phyloP scores from a whole-genome alignment of 805 yeast species.

The Starmerella powellii region DNA sequence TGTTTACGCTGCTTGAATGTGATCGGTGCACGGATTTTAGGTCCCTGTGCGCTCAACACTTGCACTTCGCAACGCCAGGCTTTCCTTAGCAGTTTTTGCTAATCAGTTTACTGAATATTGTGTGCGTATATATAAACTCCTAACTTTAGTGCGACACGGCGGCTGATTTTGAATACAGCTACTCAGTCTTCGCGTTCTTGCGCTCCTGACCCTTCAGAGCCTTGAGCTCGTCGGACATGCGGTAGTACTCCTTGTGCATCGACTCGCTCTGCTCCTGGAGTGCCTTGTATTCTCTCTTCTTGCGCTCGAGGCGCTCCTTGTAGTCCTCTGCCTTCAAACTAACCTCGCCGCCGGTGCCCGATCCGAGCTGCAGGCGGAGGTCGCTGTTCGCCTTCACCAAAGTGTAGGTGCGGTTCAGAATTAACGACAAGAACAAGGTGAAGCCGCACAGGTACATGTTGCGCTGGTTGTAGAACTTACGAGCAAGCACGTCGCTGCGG shows the following conservation, averaged over 20 bases:
- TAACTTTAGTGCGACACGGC: too few species aligned
- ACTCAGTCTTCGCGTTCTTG: not conserved
- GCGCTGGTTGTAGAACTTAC: slow-evolving; percentile 91
- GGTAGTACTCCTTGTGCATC: slow-evolving; percentile 53
- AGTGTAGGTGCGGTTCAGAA: slow-evolving; percentile 71
- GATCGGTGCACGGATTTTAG: too few species aligned
- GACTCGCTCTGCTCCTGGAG: slow-evolving; percentile 63
- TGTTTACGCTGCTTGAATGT: too few species aligned
- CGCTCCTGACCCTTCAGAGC: slow-evolving; percentile 16
- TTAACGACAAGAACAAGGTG: slow-evolving; percentile 77
- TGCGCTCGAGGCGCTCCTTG: slow-evolving; percentile 41
- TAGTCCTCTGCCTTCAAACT: slow-evolving; percentile 37
- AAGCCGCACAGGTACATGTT: slow-evolving; percentile 93
- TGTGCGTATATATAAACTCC: too few species aligned
- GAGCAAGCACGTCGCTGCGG: slow-evolving; percentile 74
- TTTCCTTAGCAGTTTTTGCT: too few species aligned
- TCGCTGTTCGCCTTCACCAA: slow-evolving; percentile 55
- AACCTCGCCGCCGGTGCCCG: slow-evolving; percentile 42
- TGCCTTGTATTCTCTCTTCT: slow-evolving; percentile 51
- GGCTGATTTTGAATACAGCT: not conserved
- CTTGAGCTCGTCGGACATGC: slow-evolving; percentile 31
- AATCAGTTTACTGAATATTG: too few species aligned
- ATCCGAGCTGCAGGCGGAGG: slow-evolving; percentile 15
- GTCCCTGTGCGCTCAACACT: too few species aligned
- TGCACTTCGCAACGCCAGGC: too few species aligned